These are phyloP conservation scores for Ramaria sp. DNA, from an alignment of 768 basidiomycete genomes.

Conservation along the genomic window DNA sequence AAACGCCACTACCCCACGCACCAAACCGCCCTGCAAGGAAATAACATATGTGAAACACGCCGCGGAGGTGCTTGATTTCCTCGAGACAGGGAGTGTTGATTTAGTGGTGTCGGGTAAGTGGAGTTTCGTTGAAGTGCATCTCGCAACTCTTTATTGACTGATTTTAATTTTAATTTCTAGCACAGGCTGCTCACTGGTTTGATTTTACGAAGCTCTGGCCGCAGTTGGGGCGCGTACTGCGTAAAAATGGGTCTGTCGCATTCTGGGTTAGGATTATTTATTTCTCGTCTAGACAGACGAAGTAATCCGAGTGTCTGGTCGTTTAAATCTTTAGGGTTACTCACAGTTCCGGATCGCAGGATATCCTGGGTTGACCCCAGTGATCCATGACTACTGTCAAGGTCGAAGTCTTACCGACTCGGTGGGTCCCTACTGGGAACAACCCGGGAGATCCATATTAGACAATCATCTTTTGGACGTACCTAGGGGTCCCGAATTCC, in stretches of 20 bases:
- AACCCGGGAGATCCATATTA: slow-evolving; percentile 69
- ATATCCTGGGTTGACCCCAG: slow-evolving; percentile 45
- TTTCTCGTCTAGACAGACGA: too few relatives aligned
- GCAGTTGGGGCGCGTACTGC: slow-evolving; percentile 49
- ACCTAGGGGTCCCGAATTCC: slow-evolving; percentile 36
- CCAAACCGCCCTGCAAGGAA: slow-evolving; percentile 10
- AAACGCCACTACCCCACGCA: slow-evolving; percentile 13
- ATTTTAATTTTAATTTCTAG: too few relatives aligned
- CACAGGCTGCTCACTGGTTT: slow-evolving; percentile 79
- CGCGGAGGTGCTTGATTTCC: slow-evolving; percentile 45
- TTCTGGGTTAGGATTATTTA: slow-evolving; percentile 66
- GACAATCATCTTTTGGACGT: slow-evolving; percentile 61
- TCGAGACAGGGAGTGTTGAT: slow-evolving; percentile 49
- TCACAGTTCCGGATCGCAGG: slow-evolving; percentile 62
- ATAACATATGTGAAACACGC: slow-evolving; percentile 23
- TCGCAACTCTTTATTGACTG: too few relatives aligned
- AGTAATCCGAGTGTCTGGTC: background rate
- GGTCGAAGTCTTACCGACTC: slow-evolving; percentile 42
- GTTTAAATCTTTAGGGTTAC: slow-evolving; percentile 25
- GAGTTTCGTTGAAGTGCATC: too few relatives aligned
- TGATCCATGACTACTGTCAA: slow-evolving; percentile 55
- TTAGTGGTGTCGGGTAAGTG: slow-evolving; percentile 51
- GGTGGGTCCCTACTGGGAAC: slow-evolving; percentile 68
- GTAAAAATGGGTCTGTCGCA: slow-evolving; percentile 53
- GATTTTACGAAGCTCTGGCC: slow-evolving; percentile 64